Evolutionary conservation across 2,329 filamentous ascomycete species (phyloP).

Genomic region (Cladorrhinum sp.): DNA sequence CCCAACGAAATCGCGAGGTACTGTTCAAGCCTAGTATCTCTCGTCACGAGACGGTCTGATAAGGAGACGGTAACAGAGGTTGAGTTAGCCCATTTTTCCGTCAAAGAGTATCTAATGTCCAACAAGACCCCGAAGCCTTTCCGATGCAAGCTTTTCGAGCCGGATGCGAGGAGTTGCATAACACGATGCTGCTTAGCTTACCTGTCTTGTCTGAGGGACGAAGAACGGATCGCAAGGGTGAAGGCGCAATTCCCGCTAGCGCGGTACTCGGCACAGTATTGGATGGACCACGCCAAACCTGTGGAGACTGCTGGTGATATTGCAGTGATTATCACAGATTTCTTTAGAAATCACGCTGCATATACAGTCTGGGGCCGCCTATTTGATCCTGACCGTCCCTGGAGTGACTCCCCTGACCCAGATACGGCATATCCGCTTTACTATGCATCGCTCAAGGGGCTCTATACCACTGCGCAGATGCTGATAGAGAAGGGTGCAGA

Average conservation of each 20-base stretch:
- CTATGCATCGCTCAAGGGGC: constrained; percentile 4
- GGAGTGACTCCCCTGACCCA: background rate
- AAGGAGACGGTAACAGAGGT: constrained; percentile 6
- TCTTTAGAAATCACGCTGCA: background rate
- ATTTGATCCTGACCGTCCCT: background rate
- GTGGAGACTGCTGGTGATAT: background rate
- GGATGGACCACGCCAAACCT: constrained; percentile 8
- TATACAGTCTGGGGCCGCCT: background rate
- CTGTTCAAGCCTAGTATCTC: constrained; percentile 5
- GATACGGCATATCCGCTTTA: constrained; percentile 4
- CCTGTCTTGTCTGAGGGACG: constrained; percentile 1
- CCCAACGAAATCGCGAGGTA: constrained; percentile 4
- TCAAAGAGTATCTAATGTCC: constrained; percentile 9
- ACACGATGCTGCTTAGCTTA: constrained; percentile 4
- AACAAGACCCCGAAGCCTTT: background rate
- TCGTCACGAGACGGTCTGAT: background rate
- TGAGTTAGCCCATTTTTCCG: constrained; percentile 9
- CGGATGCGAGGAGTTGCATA: constrained; percentile 4
- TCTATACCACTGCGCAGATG: background rate
- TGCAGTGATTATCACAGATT: background rate
- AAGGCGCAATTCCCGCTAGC: constrained; percentile 1
- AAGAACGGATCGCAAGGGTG: background rate
- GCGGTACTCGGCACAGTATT: constrained; percentile 6
- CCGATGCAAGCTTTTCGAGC: constrained; percentile 2
- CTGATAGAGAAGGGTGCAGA: constrained; percentile 1